Conservation (phyloP, 129 eudicot species). For the Scalesia atractyloides region DNA sequence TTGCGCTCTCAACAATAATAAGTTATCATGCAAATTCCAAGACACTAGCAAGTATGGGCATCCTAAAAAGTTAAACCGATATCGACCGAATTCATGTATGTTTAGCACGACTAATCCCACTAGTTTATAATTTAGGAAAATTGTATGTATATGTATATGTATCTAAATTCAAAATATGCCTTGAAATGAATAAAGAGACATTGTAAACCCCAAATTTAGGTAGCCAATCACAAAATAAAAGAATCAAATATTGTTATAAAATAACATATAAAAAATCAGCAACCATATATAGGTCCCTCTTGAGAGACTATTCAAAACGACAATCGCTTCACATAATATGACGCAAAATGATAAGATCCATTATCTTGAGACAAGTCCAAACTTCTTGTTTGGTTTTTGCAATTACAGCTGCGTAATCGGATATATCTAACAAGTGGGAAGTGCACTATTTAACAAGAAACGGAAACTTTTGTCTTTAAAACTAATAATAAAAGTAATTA, state of each 20-base stretch:
- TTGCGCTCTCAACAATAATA: too few relatives aligned
- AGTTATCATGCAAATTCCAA: too few relatives aligned
- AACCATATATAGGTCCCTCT: background rate
- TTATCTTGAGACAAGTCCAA: background rate
- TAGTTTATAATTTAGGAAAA: background rate
- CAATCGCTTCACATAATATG: background rate
- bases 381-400: background rate
- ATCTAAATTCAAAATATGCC: background rate
- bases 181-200: background rate
- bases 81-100: too few relatives aligned
- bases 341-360: conserved; percentile 8
- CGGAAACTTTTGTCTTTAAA: conserved; percentile 10
- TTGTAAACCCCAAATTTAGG: background rate
- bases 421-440: conserved; percentile 17
- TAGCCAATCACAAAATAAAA: background rate
- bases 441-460: background rate
- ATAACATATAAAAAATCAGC: background rate
- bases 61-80: too few relatives aligned
- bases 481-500: background rate
- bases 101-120: too few relatives aligned
- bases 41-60: too few relatives aligned
- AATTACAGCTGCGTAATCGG: conserved; percentile 1
- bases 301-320: background rate
- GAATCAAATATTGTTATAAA: background rate
- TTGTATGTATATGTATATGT: background rate